These are phyloP conservation scores for Plantago elongata DNA, from an alignment of 257 asterid genomes.

Conservation along the genomic window DNA sequence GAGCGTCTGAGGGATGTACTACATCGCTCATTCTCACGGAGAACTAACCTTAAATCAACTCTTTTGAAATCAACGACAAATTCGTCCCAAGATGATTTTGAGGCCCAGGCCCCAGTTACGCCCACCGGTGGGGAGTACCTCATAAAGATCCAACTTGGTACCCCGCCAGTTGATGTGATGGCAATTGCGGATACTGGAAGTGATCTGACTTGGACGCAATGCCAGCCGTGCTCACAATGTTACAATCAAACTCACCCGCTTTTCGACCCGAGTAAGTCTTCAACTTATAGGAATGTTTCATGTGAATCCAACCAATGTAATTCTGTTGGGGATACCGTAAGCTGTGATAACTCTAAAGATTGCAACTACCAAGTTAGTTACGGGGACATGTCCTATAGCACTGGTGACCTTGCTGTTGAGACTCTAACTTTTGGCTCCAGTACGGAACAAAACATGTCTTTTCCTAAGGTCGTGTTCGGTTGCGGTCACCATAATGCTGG, in stretches of 20 bases:
- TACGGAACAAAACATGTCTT: slow-evolving; percentile 14
- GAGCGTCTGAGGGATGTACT: slow-evolving; percentile 21
- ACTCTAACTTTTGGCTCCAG: slow-evolving; percentile 32
- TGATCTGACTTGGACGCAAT: slow-evolving; percentile 59
- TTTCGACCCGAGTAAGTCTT: slow-evolving; percentile 33
- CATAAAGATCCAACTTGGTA: slow-evolving; percentile 42
- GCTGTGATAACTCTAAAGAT: background rate
- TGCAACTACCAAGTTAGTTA: slow-evolving; percentile 30
- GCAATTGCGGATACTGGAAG: slow-evolving; percentile 64
- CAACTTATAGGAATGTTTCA: slow-evolving; percentile 18
- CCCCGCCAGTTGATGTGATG: slow-evolving; percentile 37
- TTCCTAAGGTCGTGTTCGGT: slow-evolving; percentile 40
- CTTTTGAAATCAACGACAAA: slow-evolving; percentile 5
- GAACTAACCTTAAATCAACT: background rate
- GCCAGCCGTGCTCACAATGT: slow-evolving; percentile 44
- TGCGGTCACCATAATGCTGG: slow-evolving; percentile 49
- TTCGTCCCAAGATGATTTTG: background rate
- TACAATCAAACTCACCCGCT: slow-evolving; percentile 41
- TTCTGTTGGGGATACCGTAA: background rate
- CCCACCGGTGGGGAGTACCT: slow-evolving; percentile 39
- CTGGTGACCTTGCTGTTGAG: slow-evolving; percentile 40
- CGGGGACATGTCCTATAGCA: slow-evolving; percentile 29
- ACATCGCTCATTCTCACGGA: slow-evolving; percentile 37
- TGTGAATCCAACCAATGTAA: slow-evolving; percentile 31
- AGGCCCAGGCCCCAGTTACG: slow-evolving; percentile 18